Evolutionary conservation across 2,329 filamentous ascomycete genomes (phyloP), one percentile per base, ranked within the genome.

Genomic region (Lomentospora prolificans): DNA sequence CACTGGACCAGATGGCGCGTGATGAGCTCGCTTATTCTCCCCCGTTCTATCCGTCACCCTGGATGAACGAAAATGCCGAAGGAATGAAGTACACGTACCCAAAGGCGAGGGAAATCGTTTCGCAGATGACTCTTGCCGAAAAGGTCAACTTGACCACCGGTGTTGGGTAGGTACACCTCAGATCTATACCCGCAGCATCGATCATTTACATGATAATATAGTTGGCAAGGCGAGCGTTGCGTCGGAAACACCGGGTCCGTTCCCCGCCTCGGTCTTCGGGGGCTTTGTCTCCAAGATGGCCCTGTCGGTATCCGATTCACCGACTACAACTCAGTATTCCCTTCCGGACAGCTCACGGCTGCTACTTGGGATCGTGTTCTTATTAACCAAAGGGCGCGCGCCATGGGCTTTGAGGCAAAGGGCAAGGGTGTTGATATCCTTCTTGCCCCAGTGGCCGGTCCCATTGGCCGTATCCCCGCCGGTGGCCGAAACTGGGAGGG

Each of bases 91-190:
- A 82, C 5, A 89, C 90, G 39, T 91, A 95, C 62, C 73, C 71
- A 19, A 85, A 87, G 68, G 91, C 91, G 1, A 82, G 81, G 61
- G 81, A 77, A 2, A 92, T 96, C 64, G 90, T 96, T 50, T 86
- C 86, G 8, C 84, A 90, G 66, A 72, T 96, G 70, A 95, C 90
- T 0, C 76, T 96, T 33, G 66, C 84, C 9, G 91, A 96, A 69
- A 96, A 96, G 74, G 90, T 97, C 70, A 97, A 97, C 69, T 69
- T 99, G 60, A 97, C 92, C 2, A 96, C 91, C 0, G 92, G 92
- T 68, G 81, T 87, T 60, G 90, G 90, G 81, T 92, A 72, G 69
- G 83, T 72, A 19, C n/a, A 25, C 25, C 8, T 4, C 24, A 3
- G 22, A 6, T 31, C 14, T 25, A n/a, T 2, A 3, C 8, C 3